Base-by-base conservation (phyloP, 2,329 filamentous ascomycete species). In the Fusarium sp. region DNA sequence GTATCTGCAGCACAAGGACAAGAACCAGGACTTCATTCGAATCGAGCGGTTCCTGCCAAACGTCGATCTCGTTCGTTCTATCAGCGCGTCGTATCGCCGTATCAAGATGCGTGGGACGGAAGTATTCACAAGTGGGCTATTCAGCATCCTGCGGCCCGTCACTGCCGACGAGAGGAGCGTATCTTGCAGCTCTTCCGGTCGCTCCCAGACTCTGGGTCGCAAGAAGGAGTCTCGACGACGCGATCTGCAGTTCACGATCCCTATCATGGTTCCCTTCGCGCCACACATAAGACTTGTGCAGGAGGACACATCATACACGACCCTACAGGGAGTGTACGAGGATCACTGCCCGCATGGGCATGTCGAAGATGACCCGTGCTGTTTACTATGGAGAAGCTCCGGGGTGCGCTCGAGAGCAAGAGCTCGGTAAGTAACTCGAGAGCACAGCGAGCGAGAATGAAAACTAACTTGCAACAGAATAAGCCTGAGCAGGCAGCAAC, bases 51-150 rank as follows among this genome's bases (percentile, higher is more conserved):
- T 99, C 90, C 85, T 99, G 78, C 95, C 97, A 11, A 94, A 97
- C 75, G 95, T 99, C 23, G 96, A 99, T 77, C 88, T 98, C 62
- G 94, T 99, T 48, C 92, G 97, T 65, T 94, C 93, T 11, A 95
- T 97, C 77, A 95, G 95, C 64, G 93, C 95, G 34, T 98, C 96
- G 60, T 96, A 98, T 83, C 92, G 97, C 35, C 91, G 97, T 56
- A 89, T 99, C 77, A 98, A 95, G 86, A 98, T 99, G 81, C 94
- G 97, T 74, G 97, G 97, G 97, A 99, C 83, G 97, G 97, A 76
- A 98, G 95, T 80, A 87, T 98, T n/a, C 97, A 99, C 86, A 90
- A 95, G 9, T 99, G 98, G 84, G 95, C 95, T 4, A 95, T 99
- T 39, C 97, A 99, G 81, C 96, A 98, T 82, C 97, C 97, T 5